Conservation (phyloP, 768 basidiomycete species). For the Amanita pallidorosea region DNA sequence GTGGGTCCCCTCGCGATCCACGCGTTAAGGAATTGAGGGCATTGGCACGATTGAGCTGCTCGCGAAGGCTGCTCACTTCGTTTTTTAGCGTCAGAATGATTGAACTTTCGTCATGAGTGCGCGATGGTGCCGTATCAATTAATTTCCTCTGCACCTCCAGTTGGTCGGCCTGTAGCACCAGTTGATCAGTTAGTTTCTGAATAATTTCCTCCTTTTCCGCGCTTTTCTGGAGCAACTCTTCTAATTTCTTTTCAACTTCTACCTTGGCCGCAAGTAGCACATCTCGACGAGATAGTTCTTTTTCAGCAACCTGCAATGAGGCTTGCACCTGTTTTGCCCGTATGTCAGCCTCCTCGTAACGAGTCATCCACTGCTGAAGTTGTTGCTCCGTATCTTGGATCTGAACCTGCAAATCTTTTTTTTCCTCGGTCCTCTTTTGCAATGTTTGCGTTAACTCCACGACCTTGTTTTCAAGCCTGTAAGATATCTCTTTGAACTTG, state of each 20-base stretch:
- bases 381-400: slow-evolving; percentile 77
- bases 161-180: slow-evolving; percentile 60
- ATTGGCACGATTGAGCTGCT: slow-evolving; percentile 93
- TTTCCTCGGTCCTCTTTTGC: slow-evolving; percentile 84
- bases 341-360: slow-evolving; percentile 79
- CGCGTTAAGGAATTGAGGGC: slow-evolving; percentile 82
- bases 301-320: slow-evolving; percentile 60
- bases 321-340: slow-evolving; percentile 63
- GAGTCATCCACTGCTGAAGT: slow-evolving; percentile 72
- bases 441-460: slow-evolving; percentile 94
- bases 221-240: slow-evolving; percentile 64
- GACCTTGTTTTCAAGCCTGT: slow-evolving; percentile 96
- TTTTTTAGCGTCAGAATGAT: slow-evolving; percentile 85
- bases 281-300: slow-evolving; percentile 61
- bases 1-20: slow-evolving; percentile 57
- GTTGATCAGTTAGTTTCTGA: slow-evolving; percentile 68
- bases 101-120: slow-evolving; percentile 73
- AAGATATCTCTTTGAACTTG: slow-evolving; percentile 98
- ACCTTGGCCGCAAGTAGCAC: slow-evolving; percentile 67
- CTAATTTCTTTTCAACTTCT: slow-evolving; percentile 69
- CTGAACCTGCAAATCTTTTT: slow-evolving; percentile 73
- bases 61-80: slow-evolving; percentile 86
- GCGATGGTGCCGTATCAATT: slow-evolving; percentile 50
- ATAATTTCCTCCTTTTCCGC: slow-evolving; percentile 81
- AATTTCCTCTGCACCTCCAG: slow-evolving; percentile 70